Conservation (phyloP, 1,284 basidiomycete species). For the Xerocomus cyaneibrunnescens region DNA sequence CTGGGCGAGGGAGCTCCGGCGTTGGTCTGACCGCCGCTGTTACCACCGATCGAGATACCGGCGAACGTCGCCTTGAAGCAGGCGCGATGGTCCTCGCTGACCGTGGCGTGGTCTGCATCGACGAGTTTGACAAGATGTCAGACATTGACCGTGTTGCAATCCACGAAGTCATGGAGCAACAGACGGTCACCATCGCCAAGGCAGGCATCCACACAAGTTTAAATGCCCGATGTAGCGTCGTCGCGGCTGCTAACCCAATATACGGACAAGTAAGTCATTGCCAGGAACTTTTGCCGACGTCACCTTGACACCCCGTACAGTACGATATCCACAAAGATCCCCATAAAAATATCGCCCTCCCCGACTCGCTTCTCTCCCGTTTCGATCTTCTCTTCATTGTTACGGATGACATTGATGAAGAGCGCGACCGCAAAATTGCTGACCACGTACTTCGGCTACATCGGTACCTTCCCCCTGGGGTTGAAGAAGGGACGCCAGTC, state of each 20-base stretch:
- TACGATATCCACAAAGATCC: constrained; percentile 99
- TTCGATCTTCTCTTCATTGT: constrained; percentile 99
- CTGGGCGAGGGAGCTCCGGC: constrained; percentile 95
- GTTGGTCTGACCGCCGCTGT: constrained; percentile 99
- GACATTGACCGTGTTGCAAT: constrained; percentile 99
- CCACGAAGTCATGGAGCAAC: constrained; percentile 99
- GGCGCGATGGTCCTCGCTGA: constrained; percentile 99
- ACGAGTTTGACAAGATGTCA: constrained; percentile 99
- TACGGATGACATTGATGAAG: constrained; percentile 97
- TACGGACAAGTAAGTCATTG: constrained; percentile 81
- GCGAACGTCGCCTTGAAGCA: constrained; percentile 93
- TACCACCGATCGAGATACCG: constrained; percentile 97
- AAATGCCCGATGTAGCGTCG: constrained; percentile 96
- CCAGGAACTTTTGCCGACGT: neutral
- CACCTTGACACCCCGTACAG: constrained; percentile 43
- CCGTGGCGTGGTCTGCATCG: constrained; percentile 98
- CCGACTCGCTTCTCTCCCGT: constrained; percentile 97
- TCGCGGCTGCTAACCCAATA: constrained; percentile 98
- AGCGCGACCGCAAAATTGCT: constrained; percentile 90
- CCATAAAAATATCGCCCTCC: constrained; percentile 97
- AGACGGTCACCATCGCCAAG: constrained; percentile 99
- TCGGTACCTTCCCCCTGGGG: constrained; percentile 92
- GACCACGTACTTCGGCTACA: constrained; percentile 99
- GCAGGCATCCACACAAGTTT: constrained; percentile 98
- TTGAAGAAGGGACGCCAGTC: constrained; percentile 92